A percentile compares a stretch with the other conserved stretches of the same genome.
Conservation (phyloP, 2,329 filamentous ascomycete genomes). For the Penicillium sp. region DNA sequence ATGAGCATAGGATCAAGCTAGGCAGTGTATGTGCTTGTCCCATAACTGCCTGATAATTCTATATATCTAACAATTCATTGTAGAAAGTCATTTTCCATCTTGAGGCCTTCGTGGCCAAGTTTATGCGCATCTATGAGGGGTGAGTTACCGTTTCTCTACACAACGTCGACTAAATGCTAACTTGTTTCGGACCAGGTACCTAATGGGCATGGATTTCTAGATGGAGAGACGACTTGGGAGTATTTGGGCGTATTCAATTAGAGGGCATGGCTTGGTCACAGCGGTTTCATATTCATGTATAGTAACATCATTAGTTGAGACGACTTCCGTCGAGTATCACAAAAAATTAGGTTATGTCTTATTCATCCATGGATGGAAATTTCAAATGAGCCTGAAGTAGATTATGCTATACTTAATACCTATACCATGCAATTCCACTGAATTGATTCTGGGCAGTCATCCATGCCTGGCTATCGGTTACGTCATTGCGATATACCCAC, state of each 20-base stretch:
- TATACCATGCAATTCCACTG: no score
- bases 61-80: conserved; percentile 3
- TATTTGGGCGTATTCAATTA: neutral
- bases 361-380: no score
- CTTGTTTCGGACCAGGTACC: conserved; percentile 34
- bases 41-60: no score
- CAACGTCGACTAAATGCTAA: conserved; percentile 7
- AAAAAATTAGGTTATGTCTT: neutral
- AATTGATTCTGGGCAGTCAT: no score
- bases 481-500: conserved; percentile 6
- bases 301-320: neutral
- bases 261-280: neutral
- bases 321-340: no score
- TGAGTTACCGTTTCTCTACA: conserved; percentile 41
- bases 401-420: no score
- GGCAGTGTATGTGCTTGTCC: conserved; percentile 55
- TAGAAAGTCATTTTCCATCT: conserved; percentile 95
- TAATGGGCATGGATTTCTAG: conserved; percentile 75
- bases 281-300: conserved; percentile 2
- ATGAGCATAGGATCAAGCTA: conserved; percentile 88
- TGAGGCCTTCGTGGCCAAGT: conserved; percentile 97
- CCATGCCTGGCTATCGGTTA: neutral
- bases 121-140: conserved; percentile 95
- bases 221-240: conserved; percentile 1
- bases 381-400: no score